These are phyloP conservation scores for Gastroboletus turbinatus DNA, from an alignment of 1,284 basidiomycete species.

Conservation along the genomic window DNA sequence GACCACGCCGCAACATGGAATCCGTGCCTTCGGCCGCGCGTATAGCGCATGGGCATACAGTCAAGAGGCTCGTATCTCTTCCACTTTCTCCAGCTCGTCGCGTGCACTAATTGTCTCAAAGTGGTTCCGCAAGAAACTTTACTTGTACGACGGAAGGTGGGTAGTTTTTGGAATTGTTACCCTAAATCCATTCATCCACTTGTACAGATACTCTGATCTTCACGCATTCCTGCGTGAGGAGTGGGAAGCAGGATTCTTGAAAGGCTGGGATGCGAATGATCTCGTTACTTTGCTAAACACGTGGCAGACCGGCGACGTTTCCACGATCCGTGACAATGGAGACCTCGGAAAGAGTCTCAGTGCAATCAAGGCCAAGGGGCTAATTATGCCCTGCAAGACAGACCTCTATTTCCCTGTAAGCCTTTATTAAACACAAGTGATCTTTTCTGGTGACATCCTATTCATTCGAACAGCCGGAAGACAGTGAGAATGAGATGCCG, in stretches of 20 bases:
- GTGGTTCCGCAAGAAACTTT: conserved; percentile 57
- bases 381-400: conserved; percentile 30
- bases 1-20: conserved; percentile 45
- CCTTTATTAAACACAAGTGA: background rate
- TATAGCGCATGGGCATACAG: conserved; percentile 64
- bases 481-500: conserved; percentile 50
- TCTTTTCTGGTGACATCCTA: background rate
- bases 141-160: conserved; percentile 45
- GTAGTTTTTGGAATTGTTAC: conserved; percentile 6
- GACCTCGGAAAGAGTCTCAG: conserved; percentile 17
- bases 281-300: conserved; percentile 22
- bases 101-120: conserved; percentile 21
- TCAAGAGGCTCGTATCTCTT: conserved; percentile 41
- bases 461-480: conserved; percentile 48
- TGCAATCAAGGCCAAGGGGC: conserved; percentile 25
- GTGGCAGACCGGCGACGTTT: conserved; percentile 26
- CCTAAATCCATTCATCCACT: conserved; percentile 18
- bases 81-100: background rate
- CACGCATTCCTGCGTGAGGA: conserved; percentile 50
- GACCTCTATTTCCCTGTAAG: conserved; percentile 59
- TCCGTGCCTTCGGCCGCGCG: conserved; percentile 56
- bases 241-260: conserved; percentile 51
- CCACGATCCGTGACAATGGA: conserved; percentile 21
- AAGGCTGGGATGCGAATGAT: conserved; percentile 53
- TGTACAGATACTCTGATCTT: conserved; percentile 45